phyloP scores from a whole-genome alignment of 768 basidiomycete species.

The Tylopilus balloui region DNA sequence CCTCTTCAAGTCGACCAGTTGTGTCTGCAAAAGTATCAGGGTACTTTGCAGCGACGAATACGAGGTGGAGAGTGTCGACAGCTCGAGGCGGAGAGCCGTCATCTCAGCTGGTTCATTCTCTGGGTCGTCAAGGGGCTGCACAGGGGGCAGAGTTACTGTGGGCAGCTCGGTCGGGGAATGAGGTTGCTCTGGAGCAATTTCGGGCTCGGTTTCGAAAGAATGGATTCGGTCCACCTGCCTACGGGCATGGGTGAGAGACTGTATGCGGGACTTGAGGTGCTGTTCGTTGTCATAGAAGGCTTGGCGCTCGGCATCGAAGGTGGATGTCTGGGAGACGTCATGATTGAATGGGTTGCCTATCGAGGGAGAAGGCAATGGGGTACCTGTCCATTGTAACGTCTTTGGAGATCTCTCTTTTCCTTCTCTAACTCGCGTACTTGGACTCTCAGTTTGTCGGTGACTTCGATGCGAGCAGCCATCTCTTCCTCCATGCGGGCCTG shows the following conservation, averaged over 20 bases:
- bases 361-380: constrained; percentile 8
- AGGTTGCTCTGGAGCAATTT: constrained; percentile 37
- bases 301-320: constrained; percentile 90
- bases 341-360: constrained; percentile 13
- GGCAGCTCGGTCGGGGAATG: constrained; percentile 24
- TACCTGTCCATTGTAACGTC: constrained; percentile 88
- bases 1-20: constrained; percentile 81
- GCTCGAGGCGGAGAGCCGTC: constrained; percentile 75
- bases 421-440: constrained; percentile 85
- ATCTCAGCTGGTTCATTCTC: constrained; percentile 83
- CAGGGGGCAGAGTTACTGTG: constrained; percentile 22
- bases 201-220: constrained; percentile 36
- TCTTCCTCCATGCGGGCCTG: constrained; percentile 80
- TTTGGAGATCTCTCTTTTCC: constrained; percentile 78
- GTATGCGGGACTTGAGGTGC: constrained; percentile 87
- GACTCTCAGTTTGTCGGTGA: constrained; percentile 73
- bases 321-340: constrained; percentile 52
- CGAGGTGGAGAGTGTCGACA: constrained; percentile 83
- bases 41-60: constrained; percentile 81
- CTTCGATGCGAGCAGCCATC: constrained; percentile 75
- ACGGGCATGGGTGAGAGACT: constrained; percentile 66
- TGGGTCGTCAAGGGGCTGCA: constrained; percentile 56
- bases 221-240: constrained; percentile 45
- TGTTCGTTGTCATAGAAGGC: constrained; percentile 92
- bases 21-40: constrained; percentile 75